These are phyloP conservation scores for Gaeumannomyces sp. DNA, from an alignment of 2,329 filamentous ascomycete species.

Conservation along the genomic window DNA sequence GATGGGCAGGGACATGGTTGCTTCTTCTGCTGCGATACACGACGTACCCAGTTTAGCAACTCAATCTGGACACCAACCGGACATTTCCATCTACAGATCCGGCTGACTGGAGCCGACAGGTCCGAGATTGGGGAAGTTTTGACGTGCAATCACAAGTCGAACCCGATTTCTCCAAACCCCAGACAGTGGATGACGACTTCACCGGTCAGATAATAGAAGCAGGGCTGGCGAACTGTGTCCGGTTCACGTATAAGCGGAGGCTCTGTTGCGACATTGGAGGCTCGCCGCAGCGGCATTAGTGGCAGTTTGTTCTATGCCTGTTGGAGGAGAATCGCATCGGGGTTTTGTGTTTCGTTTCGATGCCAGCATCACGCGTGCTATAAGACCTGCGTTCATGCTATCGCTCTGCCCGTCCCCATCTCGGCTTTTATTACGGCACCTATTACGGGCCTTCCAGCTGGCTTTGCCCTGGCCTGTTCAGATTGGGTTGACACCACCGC, in stretches of 20 bases:
- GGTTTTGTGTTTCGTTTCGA: conserved; percentile 12
- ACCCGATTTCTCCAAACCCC: neutral
- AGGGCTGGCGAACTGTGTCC: no score
- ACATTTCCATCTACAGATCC: neutral
- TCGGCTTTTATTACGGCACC: conserved; percentile 15
- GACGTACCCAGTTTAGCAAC: neutral
- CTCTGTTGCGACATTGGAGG: neutral
- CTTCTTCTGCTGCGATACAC: neutral
- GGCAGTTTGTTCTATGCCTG: neutral
- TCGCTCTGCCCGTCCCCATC: conserved; percentile 13
- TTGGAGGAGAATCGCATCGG: neutral
- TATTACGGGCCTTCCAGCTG: conserved; percentile 8
- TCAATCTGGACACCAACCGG: neutral
- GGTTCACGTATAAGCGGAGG: neutral
- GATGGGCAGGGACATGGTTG: neutral
- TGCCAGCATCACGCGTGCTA: neutral
- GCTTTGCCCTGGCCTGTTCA: conserved; percentile 1
- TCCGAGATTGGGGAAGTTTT: neutral
- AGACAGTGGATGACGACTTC: neutral
- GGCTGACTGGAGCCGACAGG: conserved; percentile 1
- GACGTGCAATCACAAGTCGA: neutral
- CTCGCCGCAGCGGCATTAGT: neutral
- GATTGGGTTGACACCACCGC: conserved; percentile 7
- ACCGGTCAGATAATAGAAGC: neutral
- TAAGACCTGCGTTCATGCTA: neutral